Evolutionary conservation across 1,284 basidiomycete species (phyloP), one percentile per base, ranked within the genome.

Genomic region (Rhodotorula sp.): DNA sequence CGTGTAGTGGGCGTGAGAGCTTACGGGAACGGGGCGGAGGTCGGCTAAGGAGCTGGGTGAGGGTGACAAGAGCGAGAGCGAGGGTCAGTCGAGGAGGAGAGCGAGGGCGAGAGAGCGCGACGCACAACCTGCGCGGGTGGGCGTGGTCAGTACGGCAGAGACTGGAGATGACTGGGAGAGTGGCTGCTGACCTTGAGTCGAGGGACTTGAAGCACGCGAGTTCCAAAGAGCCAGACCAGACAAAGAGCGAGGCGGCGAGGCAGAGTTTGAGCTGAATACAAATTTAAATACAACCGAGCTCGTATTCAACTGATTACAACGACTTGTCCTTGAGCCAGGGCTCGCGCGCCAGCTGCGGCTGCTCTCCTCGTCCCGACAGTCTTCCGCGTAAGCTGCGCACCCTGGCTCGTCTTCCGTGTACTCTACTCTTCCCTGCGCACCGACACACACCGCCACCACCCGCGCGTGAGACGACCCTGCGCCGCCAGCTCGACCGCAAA

Each of bases 351-450:
- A 34, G 29, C 34, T 47, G 36, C 30, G 24, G 39, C 39, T 52
- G 22, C 61, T 49, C 62, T 44, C 47, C 49, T 47, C 53, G 52
- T 62, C 58, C n/a, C 58, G 47, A 34, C 58, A 47, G 29, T 56
- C 52, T 54, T 46, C 46, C 22, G 49, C 63, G 63, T 64, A 22
- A 64, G 63, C 62, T 58, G 29, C 30, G 52, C 52, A 49, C 15
- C 32, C 27, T 22, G 11, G 27, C 32, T 2, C 59, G 39, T 24
- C 32, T 36, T 29, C 36, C 15, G 30, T n/a, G 20, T 29, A 54
- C 53, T 19, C 5, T 10, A 44, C 19, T 9, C n/a, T 53, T 34
- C 10, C 53, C 62, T 2, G 15, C n/a, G 9, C 32, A n/a, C 44
- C 46, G 3, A 7, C 62, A 24, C 30, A 17, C 39, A 19, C 44